phyloP scores from a whole-genome alignment of 768 basidiomycete species.

The Rubroboletus satanas region DNA sequence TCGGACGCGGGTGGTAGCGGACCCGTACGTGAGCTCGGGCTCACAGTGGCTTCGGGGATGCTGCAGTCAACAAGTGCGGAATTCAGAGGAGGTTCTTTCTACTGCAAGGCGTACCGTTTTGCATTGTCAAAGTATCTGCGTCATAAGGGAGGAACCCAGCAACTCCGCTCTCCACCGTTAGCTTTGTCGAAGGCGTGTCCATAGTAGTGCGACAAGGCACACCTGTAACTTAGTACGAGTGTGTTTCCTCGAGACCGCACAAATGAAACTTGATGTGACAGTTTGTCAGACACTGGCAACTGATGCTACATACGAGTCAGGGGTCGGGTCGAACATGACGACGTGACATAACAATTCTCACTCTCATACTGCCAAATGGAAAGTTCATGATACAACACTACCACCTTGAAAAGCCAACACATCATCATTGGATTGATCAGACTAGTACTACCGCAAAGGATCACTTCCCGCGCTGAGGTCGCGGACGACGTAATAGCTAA shows the following conservation, averaged over 20 bases:
- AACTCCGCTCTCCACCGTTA: not conserved
- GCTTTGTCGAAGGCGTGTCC: constrained; percentile 4
- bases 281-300: no score
- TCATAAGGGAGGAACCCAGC: not conserved
- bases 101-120: constrained; percentile 4
- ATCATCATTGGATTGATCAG: not conserved
- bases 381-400: not conserved
- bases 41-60: not conserved
- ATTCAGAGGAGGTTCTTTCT: not conserved
- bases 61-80: not conserved
- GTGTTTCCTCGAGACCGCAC: not conserved
- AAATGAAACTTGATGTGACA: no score
- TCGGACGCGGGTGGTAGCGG: constrained; percentile 41
- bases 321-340: no score
- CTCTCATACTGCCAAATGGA: no score
- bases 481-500: constrained; percentile 50
- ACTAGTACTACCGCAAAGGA: constrained; percentile 16
- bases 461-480: constrained; percentile 33
- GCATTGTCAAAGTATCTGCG: not conserved
- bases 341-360: no score
- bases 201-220: not conserved
- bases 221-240: not conserved
- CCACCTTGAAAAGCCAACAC: not conserved
- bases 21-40: not conserved
- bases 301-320: no score